A percentile compares a stretch with the other conserved stretches of the same genome.
Evolutionary conservation across 495 filamentous ascomycete species (phyloP).

Genomic region (Chaetomidium leptoderma): DNA sequence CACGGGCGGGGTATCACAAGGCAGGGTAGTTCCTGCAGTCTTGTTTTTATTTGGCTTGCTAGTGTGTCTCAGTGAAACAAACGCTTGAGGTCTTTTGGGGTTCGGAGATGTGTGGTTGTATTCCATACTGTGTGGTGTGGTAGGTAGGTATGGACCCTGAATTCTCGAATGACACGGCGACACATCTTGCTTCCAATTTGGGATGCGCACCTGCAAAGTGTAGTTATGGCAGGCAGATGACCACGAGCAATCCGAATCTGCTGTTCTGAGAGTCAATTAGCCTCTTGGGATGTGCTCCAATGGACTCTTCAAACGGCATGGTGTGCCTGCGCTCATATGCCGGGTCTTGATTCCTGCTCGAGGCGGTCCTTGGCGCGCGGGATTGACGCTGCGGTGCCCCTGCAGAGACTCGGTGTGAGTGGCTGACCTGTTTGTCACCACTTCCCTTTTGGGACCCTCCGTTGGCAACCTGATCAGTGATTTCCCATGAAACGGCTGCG

Average conservation of each 20-base stretch:
- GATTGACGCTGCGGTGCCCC: neutral
- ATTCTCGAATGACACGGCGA: constrained; percentile 6
- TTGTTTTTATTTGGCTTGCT: too few relatives aligned
- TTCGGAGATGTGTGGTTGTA: too few relatives aligned
- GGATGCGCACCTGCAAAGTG: neutral
- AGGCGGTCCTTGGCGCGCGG: neutral
- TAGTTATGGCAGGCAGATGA: neutral
- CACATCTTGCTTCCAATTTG: constrained; percentile 5
- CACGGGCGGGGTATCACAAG: too few relatives aligned
- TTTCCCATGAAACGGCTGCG: neutral
- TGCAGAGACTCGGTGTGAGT: constrained; percentile 1
- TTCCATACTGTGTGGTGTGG: too few relatives aligned
- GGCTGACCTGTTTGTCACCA: constrained; percentile 3
- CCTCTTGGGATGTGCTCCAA: neutral
- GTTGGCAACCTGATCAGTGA: neutral
- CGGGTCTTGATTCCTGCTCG: neutral
- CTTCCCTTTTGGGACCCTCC: constrained; percentile 6
- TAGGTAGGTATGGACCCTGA: too few relatives aligned
- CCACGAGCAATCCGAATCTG: neutral
- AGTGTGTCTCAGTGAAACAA: too few relatives aligned
- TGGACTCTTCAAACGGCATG: neutral
- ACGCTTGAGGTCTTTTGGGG: too few relatives aligned
- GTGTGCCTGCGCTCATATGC: neutral
- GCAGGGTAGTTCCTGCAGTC: too few relatives aligned
- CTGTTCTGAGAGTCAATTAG: neutral